Percentiles rank a stretch among this genome's conserved stretches.
Evolutionary conservation across 306 rosid species (phyloP).

Genomic region (Neltuma alba): DNA sequence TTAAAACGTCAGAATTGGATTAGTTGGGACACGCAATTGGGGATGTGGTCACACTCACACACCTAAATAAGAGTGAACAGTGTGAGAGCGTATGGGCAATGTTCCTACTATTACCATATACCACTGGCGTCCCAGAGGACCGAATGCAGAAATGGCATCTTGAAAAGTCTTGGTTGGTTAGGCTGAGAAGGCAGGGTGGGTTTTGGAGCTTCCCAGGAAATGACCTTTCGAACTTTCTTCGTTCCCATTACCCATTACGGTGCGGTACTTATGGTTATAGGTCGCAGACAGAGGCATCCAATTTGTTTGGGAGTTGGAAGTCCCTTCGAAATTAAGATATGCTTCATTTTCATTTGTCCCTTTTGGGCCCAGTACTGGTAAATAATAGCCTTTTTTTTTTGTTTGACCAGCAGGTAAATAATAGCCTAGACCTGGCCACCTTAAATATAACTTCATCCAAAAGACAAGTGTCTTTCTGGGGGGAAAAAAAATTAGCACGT

Average conservation of each 20-base stretch:
- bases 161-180: background rate
- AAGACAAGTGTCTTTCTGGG: background rate
- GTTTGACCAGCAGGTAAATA: too few relatives aligned
- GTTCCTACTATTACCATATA: background rate
- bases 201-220: background rate
- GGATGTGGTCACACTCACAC: background rate
- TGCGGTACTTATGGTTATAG: background rate
- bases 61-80: background rate
- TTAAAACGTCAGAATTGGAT: background rate
- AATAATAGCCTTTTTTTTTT: background rate
- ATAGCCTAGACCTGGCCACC: background rate
- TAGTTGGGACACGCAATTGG: background rate
- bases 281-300: background rate
- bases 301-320: background rate
- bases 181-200: background rate
- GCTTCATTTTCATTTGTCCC: background rate
- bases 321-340: background rate
- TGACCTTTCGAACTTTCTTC: background rate
- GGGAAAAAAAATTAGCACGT: too few relatives aligned
- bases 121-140: too few relatives aligned
- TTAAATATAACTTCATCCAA: background rate
- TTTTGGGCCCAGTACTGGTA: background rate
- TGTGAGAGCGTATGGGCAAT: background rate
- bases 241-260: background rate
- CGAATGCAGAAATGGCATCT: background rate